Conservation (phyloP, 805 yeast species). For the Wickerhamomyces hampshirensis region DNA sequence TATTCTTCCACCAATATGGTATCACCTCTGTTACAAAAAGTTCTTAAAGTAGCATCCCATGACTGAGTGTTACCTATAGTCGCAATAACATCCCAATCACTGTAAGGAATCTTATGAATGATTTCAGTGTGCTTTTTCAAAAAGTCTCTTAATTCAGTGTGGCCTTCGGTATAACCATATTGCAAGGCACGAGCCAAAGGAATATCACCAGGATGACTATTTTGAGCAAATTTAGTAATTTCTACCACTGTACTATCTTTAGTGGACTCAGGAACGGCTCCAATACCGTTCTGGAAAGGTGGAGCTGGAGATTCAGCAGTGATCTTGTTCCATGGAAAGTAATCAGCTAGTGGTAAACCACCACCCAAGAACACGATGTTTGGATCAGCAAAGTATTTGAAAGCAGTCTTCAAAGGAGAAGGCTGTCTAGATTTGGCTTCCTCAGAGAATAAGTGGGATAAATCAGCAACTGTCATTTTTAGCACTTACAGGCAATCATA, state of each 20-base stretch:
- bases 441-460: slow-evolving; percentile 66
- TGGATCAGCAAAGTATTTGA: slow-evolving; percentile 70
- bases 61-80: slow-evolving; percentile 88
- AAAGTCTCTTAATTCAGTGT: slow-evolving; percentile 61
- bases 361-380: slow-evolving; percentile 88
- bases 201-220: slow-evolving; percentile 48
- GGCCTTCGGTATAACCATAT: slow-evolving; percentile 85
- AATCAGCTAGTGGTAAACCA: slow-evolving; percentile 86
- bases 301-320: slow-evolving; percentile 69
- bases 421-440: slow-evolving; percentile 75
- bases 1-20: slow-evolving; percentile 77
- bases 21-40: slow-evolving; percentile 76
- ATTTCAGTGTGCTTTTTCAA: slow-evolving; percentile 69
- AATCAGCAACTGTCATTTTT: slow-evolving; percentile 46
- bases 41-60: slow-evolving; percentile 79
- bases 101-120: slow-evolving; percentile 42
- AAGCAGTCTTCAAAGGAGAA: slow-evolving; percentile 81
- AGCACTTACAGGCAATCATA: neutral
- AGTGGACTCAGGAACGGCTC: slow-evolving; percentile 43
- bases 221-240: slow-evolving; percentile 36
- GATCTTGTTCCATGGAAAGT: slow-evolving; percentile 86
- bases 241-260: slow-evolving; percentile 32
- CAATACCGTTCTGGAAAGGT: slow-evolving; percentile 77
- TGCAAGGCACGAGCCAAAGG: slow-evolving; percentile 85
- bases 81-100: slow-evolving; percentile 68